Percentiles rank a stretch among this genome's conserved stretches.
These are phyloP conservation scores for Zizania palustris DNA, from an alignment of 202 grass and related monocot genomes.

Conservation along the genomic window DNA sequence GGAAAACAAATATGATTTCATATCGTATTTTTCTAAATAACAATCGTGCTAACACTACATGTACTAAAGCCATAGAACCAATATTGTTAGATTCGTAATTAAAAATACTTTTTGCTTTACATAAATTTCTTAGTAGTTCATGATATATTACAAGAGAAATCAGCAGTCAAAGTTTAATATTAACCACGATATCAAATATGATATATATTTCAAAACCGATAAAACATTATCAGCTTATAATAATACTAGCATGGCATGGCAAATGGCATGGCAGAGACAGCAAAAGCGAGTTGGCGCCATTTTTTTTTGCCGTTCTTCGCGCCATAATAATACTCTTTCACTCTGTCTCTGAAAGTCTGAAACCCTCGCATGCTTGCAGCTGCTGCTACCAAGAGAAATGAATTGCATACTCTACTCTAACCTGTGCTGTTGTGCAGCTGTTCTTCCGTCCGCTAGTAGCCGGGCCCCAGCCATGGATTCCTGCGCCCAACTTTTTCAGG, in stretches of 20 bases:
- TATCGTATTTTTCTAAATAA: too few species aligned
- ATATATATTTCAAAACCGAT: too few species aligned
- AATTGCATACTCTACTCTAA: not conserved
- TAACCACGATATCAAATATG: too few species aligned
- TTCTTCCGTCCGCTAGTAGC: not conserved
- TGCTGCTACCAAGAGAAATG: not conserved
- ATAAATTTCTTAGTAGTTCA: too few species aligned
- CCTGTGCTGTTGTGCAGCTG: not conserved
- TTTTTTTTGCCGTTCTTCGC: not conserved
- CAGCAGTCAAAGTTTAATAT: too few species aligned
- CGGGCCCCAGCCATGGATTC: not conserved
- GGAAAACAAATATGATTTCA: too few species aligned
- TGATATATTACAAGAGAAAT: too few species aligned
- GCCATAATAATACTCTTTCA: not conserved
- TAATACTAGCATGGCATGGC: not conserved
- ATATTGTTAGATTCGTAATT: too few species aligned
- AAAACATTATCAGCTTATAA: not conserved
- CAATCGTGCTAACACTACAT: too few species aligned
- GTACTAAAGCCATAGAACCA: too few species aligned
- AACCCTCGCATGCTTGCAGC: not conserved
- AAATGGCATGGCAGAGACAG: too few species aligned
- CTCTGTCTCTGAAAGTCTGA: not conserved
- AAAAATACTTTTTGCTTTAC: too few species aligned
- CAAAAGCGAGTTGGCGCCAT: not conserved
- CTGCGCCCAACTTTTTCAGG: conserved; percentile 19